Evolutionary conservation across 495 filamentous ascomycete genomes (phyloP).

Genomic region (Hypomontagnella monticulosa): DNA sequence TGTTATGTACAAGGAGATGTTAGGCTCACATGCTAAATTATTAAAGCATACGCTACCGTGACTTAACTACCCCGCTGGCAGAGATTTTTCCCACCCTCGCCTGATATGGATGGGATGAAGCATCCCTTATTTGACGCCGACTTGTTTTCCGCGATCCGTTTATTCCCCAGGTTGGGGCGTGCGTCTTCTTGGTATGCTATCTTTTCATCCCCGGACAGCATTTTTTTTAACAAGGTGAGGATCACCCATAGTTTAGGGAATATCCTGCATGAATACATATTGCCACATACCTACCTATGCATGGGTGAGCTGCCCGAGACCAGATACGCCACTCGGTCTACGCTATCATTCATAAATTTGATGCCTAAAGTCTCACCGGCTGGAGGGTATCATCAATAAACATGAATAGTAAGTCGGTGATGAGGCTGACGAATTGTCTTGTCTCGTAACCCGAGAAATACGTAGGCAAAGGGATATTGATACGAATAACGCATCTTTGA

Average conservation of each 20-base stretch:
- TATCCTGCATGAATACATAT: slow-evolving; percentile 3
- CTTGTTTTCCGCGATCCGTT: background rate
- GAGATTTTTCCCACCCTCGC: slow-evolving; percentile 5
- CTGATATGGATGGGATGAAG: slow-evolving; percentile 26
- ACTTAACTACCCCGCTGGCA: slow-evolving; percentile 13
- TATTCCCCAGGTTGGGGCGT: slow-evolving; percentile 1
- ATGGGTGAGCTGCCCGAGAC: background rate
- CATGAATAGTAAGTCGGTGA: background rate
- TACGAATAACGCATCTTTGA: background rate
- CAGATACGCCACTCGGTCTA: background rate
- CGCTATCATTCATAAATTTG: background rate
- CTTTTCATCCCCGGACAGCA: slow-evolving; percentile 10
- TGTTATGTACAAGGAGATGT: slow-evolving; percentile 13
- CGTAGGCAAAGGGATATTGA: slow-evolving; percentile 9
- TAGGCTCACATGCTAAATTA: slow-evolving; percentile 24
- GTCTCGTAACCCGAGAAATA: slow-evolving; percentile 2
- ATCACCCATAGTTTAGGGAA: slow-evolving; percentile 15
- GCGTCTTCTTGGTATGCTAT: slow-evolving; percentile 1
- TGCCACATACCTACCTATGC: slow-evolving; percentile 4
- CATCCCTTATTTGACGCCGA: slow-evolving; percentile 17
- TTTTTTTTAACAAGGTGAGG: background rate
- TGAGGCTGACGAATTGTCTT: slow-evolving; percentile 14
- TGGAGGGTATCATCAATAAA: background rate
- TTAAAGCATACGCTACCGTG: slow-evolving; percentile 3
- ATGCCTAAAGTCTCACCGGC: background rate